Percentiles rank a stretch among this genome's conserved stretches.
phyloP scores from a whole-genome alignment of 805 yeast species.

The Cyberlindnera saturnus region DNA sequence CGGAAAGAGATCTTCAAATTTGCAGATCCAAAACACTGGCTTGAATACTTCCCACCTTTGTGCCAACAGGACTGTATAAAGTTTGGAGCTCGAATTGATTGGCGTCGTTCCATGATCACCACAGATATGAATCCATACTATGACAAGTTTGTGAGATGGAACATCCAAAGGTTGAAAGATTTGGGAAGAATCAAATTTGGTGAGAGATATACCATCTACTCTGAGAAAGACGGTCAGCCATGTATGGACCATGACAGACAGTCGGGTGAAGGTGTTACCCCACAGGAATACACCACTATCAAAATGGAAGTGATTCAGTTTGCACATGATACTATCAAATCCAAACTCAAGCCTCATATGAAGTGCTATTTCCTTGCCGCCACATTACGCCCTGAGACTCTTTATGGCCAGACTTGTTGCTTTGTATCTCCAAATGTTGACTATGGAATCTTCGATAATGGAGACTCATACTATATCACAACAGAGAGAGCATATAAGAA shows the following conservation, averaged over 20 bases:
- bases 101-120: constrained; percentile 95
- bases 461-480: constrained; percentile 67
- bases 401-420: constrained; percentile 98
- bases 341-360: constrained; percentile 17
- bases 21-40: constrained; percentile 88
- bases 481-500: constrained; percentile 95
- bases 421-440: constrained; percentile 91
- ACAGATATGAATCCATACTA: constrained; percentile 93
- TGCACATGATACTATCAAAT: constrained; percentile 28
- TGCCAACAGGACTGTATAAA: constrained; percentile 71
- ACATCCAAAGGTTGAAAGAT: constrained; percentile 79
- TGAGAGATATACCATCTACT: constrained; percentile 93
- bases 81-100: constrained; percentile 91
- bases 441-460: constrained; percentile 87
- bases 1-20: constrained; percentile 77
- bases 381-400: constrained; percentile 95
- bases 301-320: constrained; percentile 68
- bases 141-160: constrained; percentile 94
- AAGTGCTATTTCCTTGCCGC: constrained; percentile 74
- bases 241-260: constrained; percentile 98
- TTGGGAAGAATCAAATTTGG: constrained; percentile 92
- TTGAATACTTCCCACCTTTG: constrained; percentile 83
- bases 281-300: constrained; percentile 92
- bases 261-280: constrained; percentile 93
- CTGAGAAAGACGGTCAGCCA: constrained; percentile 97